Conservation (phyloP, 352 stramenopile species). For the Phytophthora agathidicida region DNA sequence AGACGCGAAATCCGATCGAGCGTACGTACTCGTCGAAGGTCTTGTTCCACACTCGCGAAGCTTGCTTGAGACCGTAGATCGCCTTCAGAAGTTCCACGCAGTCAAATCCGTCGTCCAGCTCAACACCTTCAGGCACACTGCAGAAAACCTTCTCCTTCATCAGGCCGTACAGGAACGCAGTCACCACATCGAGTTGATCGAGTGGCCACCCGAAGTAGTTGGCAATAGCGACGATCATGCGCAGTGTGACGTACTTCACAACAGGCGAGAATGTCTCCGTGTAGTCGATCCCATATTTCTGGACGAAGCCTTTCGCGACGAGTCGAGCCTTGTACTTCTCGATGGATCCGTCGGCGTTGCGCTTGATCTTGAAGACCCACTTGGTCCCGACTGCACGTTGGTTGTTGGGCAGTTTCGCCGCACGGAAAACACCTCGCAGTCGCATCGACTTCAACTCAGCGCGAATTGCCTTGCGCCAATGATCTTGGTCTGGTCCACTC, state of each 20-base stretch:
- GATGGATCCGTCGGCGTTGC: constrained; percentile 24
- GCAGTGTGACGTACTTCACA: constrained; percentile 16
- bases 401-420: too few relatives aligned
- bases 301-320: background rate
- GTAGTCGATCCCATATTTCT: constrained; percentile 29
- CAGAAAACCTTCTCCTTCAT: constrained; percentile 7
- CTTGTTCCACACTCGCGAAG: too few relatives aligned
- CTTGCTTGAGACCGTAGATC: too few relatives aligned
- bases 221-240: constrained; percentile 9
- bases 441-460: too few relatives aligned
- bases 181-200: constrained; percentile 2
- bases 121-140: background rate
- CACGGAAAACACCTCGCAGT: too few relatives aligned
- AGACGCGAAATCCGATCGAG: constrained; percentile 14
- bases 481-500: too few relatives aligned
- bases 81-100: too few relatives aligned
- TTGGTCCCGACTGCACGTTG: too few relatives aligned
- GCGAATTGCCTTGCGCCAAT: too few relatives aligned
- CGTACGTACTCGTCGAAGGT: too few relatives aligned
- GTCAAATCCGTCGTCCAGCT: constrained; percentile 7
- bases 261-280: constrained; percentile 2
- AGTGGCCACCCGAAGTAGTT: constrained; percentile 4
- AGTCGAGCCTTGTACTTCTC: constrained; percentile 29
- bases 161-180: background rate
- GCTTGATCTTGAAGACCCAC: constrained; percentile 39